phyloP scores from a whole-genome alignment of 2,329 filamentous ascomycete genomes.

The Nannizzia gypsea region DNA sequence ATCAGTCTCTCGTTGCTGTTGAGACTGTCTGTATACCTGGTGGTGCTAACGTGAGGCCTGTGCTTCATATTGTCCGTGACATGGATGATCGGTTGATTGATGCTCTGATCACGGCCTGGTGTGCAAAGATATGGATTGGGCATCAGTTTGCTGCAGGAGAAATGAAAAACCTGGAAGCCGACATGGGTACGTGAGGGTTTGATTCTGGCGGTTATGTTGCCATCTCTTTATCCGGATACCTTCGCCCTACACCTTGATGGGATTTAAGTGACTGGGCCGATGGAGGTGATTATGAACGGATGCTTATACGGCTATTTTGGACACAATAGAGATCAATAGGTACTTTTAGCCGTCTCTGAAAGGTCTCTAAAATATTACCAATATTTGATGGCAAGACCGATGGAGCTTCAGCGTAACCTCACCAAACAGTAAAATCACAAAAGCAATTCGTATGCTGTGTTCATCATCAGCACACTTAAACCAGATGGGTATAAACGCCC shows the following conservation, averaged over 20 bases:
- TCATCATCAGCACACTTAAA: too few species aligned
- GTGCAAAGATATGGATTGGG: constrained; percentile 14
- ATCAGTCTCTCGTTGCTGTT: constrained; percentile 9
- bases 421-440: too few species aligned
- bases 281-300: neutral
- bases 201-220: neutral
- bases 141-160: constrained; percentile 4
- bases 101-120: constrained; percentile 14
- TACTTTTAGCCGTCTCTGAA: too few species aligned
- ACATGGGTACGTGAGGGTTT: neutral
- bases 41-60: neutral
- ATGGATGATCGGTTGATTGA: constrained; percentile 13
- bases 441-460: neutral
- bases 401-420: too few species aligned
- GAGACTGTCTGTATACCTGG: constrained; percentile 9
- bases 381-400: too few species aligned
- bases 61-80: constrained; percentile 12
- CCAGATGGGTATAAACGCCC: neutral
- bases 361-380: too few species aligned
- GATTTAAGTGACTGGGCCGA: neutral
- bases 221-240: neutral
- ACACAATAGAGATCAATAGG: too few species aligned
- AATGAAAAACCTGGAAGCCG: neutral
- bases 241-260: neutral
- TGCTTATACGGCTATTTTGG: too few species aligned